Percentiles rank a stretch among this genome's conserved stretches.
phyloP scores from a whole-genome alignment of 306 rosid genomes.

The Bauhinia variegata region DNA sequence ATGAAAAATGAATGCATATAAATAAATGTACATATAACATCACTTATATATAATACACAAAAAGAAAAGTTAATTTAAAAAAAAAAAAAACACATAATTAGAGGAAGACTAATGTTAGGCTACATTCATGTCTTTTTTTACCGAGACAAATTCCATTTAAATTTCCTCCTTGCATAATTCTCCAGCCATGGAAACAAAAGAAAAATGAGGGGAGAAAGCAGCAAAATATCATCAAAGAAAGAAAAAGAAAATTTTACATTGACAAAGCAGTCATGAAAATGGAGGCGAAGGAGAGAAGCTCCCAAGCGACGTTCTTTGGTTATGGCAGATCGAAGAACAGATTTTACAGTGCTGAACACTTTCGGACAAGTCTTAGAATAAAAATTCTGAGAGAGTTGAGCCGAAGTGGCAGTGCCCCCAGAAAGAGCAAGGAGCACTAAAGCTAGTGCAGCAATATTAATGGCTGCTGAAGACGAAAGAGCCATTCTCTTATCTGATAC shows the following conservation, averaged over 20 bases:
- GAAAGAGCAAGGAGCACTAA: slow-evolving; percentile 37
- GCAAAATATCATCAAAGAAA: background rate
- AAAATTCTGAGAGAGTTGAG: slow-evolving; percentile 53
- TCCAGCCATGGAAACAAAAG: background rate
- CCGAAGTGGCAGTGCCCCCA: slow-evolving; percentile 47
- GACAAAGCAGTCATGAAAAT: slow-evolving; percentile 84
- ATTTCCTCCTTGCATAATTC: too few species aligned
- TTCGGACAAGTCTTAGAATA: slow-evolving; percentile 66
- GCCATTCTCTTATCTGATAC: slow-evolving; percentile 32
- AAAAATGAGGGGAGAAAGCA: too few species aligned
- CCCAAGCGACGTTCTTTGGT: slow-evolving; percentile 68
- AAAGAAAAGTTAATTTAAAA: too few species aligned
- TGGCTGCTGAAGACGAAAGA: slow-evolving; percentile 13
- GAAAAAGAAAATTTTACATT: slow-evolving; percentile 44
- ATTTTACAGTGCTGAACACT: slow-evolving; percentile 41
- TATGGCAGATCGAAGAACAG: slow-evolving; percentile 58
- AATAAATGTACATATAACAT: too few species aligned
- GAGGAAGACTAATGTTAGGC: too few species aligned
- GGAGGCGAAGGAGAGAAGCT: slow-evolving; percentile 82
- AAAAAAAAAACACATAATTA: too few species aligned
- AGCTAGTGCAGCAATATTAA: slow-evolving; percentile 21
- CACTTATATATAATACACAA: too few species aligned
- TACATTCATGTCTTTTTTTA: too few species aligned
- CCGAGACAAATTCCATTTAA: too few species aligned
- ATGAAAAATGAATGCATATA: too few species aligned